Percentiles rank a stretch among this genome's conserved stretches.
Evolutionary conservation across 768 basidiomycete genomes (phyloP).

Genomic region (Hericium alpestre): DNA sequence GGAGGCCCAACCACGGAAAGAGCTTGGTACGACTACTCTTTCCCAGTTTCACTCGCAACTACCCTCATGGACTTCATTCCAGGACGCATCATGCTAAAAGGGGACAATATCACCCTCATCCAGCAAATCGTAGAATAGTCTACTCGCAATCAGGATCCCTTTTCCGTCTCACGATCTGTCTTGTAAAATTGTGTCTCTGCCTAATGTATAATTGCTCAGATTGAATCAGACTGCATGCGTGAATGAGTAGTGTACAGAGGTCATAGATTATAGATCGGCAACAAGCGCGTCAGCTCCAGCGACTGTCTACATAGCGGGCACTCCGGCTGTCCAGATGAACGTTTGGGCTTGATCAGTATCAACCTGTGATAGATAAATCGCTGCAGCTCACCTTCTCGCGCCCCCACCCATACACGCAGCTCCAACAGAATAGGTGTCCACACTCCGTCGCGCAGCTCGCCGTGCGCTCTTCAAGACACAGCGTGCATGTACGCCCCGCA

Average conservation of each 20-base stretch:
- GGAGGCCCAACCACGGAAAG: slow-evolving; percentile 73
- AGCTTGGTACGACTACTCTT: slow-evolving; percentile 52
- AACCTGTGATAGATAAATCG: neutral
- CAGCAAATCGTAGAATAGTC: slow-evolving; percentile 45
- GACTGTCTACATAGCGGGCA: slow-evolving; percentile 82
- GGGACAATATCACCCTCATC: slow-evolving; percentile 97
- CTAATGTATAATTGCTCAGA: neutral
- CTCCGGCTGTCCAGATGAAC: slow-evolving; percentile 60
- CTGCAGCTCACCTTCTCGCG: slow-evolving; percentile 58
- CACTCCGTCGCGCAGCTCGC: slow-evolving; percentile 79
- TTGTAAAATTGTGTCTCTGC: slow-evolving; percentile 11
- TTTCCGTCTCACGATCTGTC: neutral
- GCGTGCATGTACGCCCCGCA: slow-evolving; percentile 61
- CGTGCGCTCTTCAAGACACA: slow-evolving; percentile 79
- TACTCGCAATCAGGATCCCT: neutral
- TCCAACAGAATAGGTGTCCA: slow-evolving; percentile 86
- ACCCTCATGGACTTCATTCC: slow-evolving; percentile 3
- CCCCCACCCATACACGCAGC: slow-evolving; percentile 81
- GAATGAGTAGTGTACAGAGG: neutral
- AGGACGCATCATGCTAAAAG: slow-evolving; percentile 95
- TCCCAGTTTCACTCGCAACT: neutral
- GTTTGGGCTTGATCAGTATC: slow-evolving; percentile 3
- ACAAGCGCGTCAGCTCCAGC: slow-evolving; percentile 52
- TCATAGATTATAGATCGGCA: slow-evolving; percentile 80
- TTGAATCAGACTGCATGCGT: neutral